A percentile compares a stretch with the other conserved stretches of the same genome.
Conservation (phyloP, 2,329 filamentous ascomycete genomes). For the Dactylonectria macrodidyma region DNA sequence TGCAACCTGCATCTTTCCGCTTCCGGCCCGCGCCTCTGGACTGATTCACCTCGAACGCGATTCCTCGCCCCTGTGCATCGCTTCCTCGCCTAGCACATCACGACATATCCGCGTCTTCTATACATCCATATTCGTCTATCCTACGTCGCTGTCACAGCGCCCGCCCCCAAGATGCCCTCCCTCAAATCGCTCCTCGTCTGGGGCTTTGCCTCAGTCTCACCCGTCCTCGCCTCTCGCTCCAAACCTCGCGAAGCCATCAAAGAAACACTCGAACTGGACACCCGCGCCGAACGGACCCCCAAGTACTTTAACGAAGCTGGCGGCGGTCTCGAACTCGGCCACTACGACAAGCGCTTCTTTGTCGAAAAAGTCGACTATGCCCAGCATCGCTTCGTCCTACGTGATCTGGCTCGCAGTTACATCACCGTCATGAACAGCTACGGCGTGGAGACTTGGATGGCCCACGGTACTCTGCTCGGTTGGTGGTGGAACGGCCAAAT, state of each 20-base stretch:
- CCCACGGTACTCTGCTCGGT: conserved; percentile 85
- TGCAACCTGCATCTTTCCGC: no score
- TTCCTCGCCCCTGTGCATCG: background rate
- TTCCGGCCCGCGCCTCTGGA: no score
- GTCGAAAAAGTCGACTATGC: conserved; percentile 73
- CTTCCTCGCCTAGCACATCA: background rate
- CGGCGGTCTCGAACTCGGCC: conserved; percentile 70
- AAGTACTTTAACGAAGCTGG: conserved; percentile 81
- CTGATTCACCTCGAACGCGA: background rate
- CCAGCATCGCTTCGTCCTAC: conserved; percentile 75
- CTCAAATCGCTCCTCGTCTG: conserved; percentile 45
- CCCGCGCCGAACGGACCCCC: conserved; percentile 39
- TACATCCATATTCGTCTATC: background rate
- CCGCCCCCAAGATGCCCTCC: conserved; percentile 38
- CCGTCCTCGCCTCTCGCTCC: conserved; percentile 38
- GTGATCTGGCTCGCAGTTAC: conserved; percentile 82
- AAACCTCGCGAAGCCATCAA: conserved; percentile 24
- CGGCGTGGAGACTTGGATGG: conserved; percentile 86
- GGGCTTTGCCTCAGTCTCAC: conserved; percentile 42
- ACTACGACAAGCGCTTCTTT: conserved; percentile 84
- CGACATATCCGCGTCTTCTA: background rate
- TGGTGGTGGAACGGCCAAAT: conserved; percentile 91
- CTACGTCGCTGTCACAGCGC: background rate
- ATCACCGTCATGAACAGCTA: conserved; percentile 75
- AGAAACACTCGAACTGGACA: conserved; percentile 13